Evolutionary conservation across 495 filamentous ascomycete species (phyloP).

Genomic region (Hypoxylon cercidicola): DNA sequence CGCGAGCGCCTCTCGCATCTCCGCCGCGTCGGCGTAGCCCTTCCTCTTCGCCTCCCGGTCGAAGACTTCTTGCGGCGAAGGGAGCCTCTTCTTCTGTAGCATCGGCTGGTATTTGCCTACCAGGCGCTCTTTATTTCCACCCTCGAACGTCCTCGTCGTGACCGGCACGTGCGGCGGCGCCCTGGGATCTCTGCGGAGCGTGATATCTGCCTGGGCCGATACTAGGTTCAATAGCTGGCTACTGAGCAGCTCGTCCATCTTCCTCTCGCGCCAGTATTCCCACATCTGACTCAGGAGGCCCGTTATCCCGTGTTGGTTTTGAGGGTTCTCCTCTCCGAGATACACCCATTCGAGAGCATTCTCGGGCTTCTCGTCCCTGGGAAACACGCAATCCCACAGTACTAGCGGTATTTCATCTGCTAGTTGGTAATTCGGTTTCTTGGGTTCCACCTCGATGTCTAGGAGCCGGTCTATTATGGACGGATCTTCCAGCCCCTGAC

Average conservation of each 20-base stretch:
- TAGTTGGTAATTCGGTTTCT: constrained; percentile 87
- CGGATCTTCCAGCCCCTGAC: constrained; percentile 84
- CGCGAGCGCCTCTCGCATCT: constrained; percentile 51
- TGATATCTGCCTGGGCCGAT: constrained; percentile 60
- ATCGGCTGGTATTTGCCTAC: constrained; percentile 78
- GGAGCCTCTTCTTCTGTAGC: constrained; percentile 69
- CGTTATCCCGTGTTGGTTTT: constrained; percentile 63
- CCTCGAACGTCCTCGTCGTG: constrained; percentile 74
- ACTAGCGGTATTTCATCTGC: constrained; percentile 89
- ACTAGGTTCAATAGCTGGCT: constrained; percentile 72
- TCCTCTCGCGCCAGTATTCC: constrained; percentile 80
- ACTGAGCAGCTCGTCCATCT: constrained; percentile 88
- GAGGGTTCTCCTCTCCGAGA: constrained; percentile 66
- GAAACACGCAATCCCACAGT: constrained; percentile 95
- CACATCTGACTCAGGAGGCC: constrained; percentile 81
- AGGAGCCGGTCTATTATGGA: constrained; percentile 76
- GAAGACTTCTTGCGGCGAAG: constrained; percentile 76
- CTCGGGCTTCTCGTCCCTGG: constrained; percentile 53
- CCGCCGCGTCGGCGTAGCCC: constrained; percentile 61
- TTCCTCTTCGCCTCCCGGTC: constrained; percentile 78
- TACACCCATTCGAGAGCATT: constrained; percentile 84
- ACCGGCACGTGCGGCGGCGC: constrained; percentile 37
- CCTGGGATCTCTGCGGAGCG: constrained; percentile 20
- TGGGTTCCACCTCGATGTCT: constrained; percentile 72
- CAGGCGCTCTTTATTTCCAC: constrained; percentile 67